Evolutionary conservation across 495 filamentous ascomycete genomes (phyloP).

Genomic region (Antarctomyces pellizariae): DNA sequence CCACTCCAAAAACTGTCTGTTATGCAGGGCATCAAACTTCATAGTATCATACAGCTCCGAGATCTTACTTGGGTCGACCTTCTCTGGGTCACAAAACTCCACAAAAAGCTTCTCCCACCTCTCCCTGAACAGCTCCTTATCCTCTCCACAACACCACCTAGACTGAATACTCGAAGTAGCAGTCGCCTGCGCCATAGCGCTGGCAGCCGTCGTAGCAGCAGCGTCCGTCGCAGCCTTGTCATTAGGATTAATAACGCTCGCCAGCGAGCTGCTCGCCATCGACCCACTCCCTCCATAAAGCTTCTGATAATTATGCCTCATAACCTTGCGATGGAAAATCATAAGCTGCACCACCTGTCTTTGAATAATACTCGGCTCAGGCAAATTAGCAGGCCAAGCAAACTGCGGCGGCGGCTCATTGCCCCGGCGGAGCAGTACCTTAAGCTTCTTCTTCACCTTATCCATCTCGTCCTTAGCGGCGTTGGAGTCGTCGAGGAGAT

Average conservation of each 20-base stretch:
- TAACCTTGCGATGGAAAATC: slow-evolving; percentile 87
- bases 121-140: slow-evolving; percentile 82
- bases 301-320: slow-evolving; percentile 75
- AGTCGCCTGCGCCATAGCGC: slow-evolving; percentile 30
- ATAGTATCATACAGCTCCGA: slow-evolving; percentile 96
- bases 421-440: slow-evolving; percentile 69
- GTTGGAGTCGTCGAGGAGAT: slow-evolving; percentile 90
- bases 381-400: slow-evolving; percentile 88
- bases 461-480: slow-evolving; percentile 99
- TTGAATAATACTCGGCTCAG: slow-evolving; percentile 79
- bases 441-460: slow-evolving; percentile 97
- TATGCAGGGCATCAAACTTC: slow-evolving; percentile 97
- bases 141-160: slow-evolving; percentile 91
- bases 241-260: slow-evolving; percentile 22
- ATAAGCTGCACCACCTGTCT: slow-evolving; percentile 83
- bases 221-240: slow-evolving; percentile 18
- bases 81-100: slow-evolving; percentile 90
- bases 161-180: slow-evolving; percentile 49
- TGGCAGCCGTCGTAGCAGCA: slow-evolving; percentile 17
- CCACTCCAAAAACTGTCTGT: slow-evolving; percentile 92
- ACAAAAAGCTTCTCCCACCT: slow-evolving; percentile 96
- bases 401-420: slow-evolving; percentile 79
- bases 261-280: slow-evolving; percentile 35
- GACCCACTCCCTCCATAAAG: slow-evolving; percentile 40
- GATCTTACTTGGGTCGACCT: slow-evolving; percentile 94